Base-by-base conservation (phyloP, 495 filamentous ascomycete genomes). In the Aspergillus conjunctus region DNA sequence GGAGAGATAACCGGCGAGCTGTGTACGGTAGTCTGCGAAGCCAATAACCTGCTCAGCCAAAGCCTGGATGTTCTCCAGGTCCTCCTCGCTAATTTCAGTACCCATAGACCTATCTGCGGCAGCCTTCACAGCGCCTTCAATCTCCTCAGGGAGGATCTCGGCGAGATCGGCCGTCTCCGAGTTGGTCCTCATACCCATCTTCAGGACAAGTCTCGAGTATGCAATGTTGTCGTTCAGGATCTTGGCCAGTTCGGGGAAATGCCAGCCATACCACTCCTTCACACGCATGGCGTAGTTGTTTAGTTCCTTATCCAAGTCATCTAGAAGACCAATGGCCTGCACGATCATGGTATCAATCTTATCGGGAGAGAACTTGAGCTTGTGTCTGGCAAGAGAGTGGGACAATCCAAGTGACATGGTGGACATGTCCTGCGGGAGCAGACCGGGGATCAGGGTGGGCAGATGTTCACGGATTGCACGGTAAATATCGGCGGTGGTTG, bases 291-390 rank as follows among this genome's bases (percentile, higher is more conserved):
- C 95, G 68, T 96, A 97, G 63, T 88, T 93, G 78, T 99, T 99
- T 51, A 99, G 79, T 74, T 99, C 95, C 82, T 99, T 99, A 81
- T 99, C 94, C 43, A 98, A 78, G 65, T 98, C 94, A 73, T 99
- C 94, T 21, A 99, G 81, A 49, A 97, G 86, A 26, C 87, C 87
- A 67, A 98, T 96, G 57, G 94, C 91, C 77, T 98, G 94, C 41
- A 99, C 91, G 65, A 99, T 96, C 94, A 99, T 99, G 54, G 92
- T 93, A 67, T 99, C 94, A 58, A 99, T 96, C 81, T 99, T 99
- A 67, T 99, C 94, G 48, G 94, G 89, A 5, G 92, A 97, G 81
- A 99, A 99, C 80, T 96, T 97, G 66, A 99, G 87, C 81, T 93
- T 97, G 80, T 99, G 93, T 59, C 94, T 88, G n/a, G 94, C 96